Conservation (phyloP, 2,329 filamentous ascomycete genomes). For the Sclerotinia nivalis region DNA sequence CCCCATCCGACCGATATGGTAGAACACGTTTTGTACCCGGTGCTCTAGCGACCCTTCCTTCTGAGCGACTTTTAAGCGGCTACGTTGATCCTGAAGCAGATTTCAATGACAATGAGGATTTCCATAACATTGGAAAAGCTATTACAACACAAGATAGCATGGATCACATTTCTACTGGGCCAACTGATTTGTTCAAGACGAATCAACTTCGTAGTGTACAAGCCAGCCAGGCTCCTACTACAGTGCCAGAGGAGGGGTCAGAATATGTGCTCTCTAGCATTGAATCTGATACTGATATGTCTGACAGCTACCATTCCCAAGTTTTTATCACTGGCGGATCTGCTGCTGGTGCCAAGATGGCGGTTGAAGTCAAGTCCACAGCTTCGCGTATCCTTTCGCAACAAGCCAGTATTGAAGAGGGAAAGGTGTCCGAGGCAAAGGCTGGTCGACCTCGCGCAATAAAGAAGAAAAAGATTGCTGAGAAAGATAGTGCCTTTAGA, state of each 20-base stretch:
- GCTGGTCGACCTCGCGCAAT: not conserved
- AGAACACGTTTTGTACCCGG: constrained; percentile 46
- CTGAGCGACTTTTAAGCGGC: constrained; percentile 47
- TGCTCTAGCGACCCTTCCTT: constrained; percentile 47
- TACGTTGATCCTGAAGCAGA: constrained; percentile 35
- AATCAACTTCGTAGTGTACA: not conserved
- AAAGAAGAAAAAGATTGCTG: constrained; percentile 32
- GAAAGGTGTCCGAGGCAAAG: not conserved
- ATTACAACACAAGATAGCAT: constrained; percentile 21
- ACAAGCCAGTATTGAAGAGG: constrained; percentile 7
- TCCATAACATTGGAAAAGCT: constrained; percentile 19
- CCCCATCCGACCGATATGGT: constrained; percentile 34
- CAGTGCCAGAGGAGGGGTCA: constrained; percentile 6
- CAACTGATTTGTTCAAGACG: constrained; percentile 8
- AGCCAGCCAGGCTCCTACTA: not conserved
- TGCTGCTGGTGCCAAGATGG: constrained; percentile 1
- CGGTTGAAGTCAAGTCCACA: constrained; percentile 15
- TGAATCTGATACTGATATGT: constrained; percentile 15
- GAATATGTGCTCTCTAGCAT: constrained; percentile 19
- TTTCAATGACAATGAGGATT: constrained; percentile 20
- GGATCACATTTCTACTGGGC: constrained; percentile 1
- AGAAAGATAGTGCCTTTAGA: constrained; percentile 33
- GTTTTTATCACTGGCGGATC: not conserved
- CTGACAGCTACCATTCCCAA: constrained; percentile 6
- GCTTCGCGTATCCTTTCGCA: constrained; percentile 1